These are phyloP conservation scores for Sporisorium sorghi DNA, from an alignment of 1,284 basidiomycete species.

Conservation along the genomic window DNA sequence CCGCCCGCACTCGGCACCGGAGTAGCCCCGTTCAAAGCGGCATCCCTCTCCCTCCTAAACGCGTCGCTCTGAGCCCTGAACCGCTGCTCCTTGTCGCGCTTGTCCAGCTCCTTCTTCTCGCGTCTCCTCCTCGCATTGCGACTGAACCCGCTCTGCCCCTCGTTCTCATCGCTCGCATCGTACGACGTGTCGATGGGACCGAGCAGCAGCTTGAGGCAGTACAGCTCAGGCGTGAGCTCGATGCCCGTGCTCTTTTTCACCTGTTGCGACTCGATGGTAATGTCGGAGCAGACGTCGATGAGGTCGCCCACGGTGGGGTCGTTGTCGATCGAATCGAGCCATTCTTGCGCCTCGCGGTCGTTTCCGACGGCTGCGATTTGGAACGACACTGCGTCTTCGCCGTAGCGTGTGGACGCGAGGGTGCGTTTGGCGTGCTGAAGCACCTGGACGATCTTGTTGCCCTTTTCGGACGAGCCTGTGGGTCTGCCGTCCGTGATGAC, in stretches of 20 bases:
- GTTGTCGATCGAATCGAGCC: conserved; percentile 63
- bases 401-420: conserved; percentile 36
- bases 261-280: conserved; percentile 49
- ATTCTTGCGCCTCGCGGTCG: conserved; percentile 60
- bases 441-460: conserved; percentile 52
- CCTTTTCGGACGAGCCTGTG: conserved; percentile 47
- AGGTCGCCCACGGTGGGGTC: conserved; percentile 55
- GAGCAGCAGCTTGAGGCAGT: conserved; percentile 58
- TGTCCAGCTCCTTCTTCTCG: conserved; percentile 32
- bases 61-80: conserved; percentile 19
- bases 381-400: conserved; percentile 58
- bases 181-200: conserved; percentile 59
- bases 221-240: conserved; percentile 57
- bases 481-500: conserved; percentile 61
- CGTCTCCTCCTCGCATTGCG: conserved; percentile 14
- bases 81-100: conserved; percentile 25
- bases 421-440: conserved; percentile 48
- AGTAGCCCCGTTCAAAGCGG: conserved; percentile 14
- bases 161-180: conserved; percentile 56
- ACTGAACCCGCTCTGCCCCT: conserved; percentile 9
- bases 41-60: conserved; percentile 32
- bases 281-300: conserved; percentile 60
- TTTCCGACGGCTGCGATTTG: conserved; percentile 61
- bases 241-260: conserved; percentile 51
- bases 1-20: conserved; percentile 46